phyloP scores from a whole-genome alignment of 2,329 filamentous ascomycete species.

The Colletotrichum liriopes region DNA sequence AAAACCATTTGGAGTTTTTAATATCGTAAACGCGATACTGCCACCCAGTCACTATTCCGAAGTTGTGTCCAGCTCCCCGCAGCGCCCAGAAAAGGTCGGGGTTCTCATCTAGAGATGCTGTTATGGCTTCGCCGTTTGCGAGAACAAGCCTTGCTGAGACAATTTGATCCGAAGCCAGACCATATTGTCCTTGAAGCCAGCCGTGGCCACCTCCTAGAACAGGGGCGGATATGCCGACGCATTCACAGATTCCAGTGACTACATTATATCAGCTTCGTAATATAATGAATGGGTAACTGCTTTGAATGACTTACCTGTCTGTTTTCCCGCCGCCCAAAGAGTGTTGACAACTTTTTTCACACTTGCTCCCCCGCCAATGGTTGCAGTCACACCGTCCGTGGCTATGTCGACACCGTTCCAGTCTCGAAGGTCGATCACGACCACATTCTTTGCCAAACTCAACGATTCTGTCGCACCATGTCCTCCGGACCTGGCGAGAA shows the following conservation, averaged over 20 bases:
- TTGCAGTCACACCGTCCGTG: conserved; percentile 36
- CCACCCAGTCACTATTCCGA: conserved; percentile 64
- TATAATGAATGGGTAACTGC: accelerated
- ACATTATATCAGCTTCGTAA: background rate
- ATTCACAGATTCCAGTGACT: conserved; percentile 48
- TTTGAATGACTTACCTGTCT: conserved; percentile 11
- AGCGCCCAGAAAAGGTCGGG: conserved; percentile 64
- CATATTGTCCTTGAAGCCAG: conserved; percentile 37
- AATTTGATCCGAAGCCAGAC: conserved; percentile 51
- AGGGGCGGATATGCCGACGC: conserved; percentile 46
- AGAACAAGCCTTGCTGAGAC: conserved; percentile 51
- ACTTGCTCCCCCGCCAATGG: conserved; percentile 43
- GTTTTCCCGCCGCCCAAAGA: conserved; percentile 27
- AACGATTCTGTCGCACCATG: conserved; percentile 42
- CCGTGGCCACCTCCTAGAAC: conserved; percentile 44
- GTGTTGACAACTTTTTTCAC: conserved; percentile 32
- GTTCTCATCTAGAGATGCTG: conserved; percentile 47
- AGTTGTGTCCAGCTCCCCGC: conserved; percentile 66
- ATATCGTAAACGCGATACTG: conserved; percentile 50
- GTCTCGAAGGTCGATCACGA: conserved; percentile 45
- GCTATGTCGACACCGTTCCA: conserved; percentile 36
- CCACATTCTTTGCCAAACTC: conserved; percentile 26
- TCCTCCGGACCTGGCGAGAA: conserved; percentile 41
- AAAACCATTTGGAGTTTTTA: conserved; percentile 46
- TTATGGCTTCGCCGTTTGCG: conserved; percentile 46